A percentile compares a stretch with the other conserved stretches of the same genome.
Evolutionary conservation across 2,329 filamentous ascomycete genomes (phyloP).

Genomic region (Dactylellina haptotyla): DNA sequence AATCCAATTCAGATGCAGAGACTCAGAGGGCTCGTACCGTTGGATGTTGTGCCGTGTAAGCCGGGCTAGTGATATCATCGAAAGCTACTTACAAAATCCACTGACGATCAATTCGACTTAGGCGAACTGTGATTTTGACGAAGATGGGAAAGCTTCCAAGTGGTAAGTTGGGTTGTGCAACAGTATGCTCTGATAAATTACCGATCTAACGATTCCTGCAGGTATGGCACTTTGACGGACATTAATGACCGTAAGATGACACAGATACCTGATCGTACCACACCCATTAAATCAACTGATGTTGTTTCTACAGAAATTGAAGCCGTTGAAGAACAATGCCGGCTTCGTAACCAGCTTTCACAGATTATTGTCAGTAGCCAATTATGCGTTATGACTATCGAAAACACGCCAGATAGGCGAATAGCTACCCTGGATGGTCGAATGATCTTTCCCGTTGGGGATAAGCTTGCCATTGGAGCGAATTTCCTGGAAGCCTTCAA

Average conservation of each 20-base stretch:
- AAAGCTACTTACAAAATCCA: background rate
- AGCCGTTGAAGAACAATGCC: slow-evolving; percentile 43
- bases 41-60: slow-evolving; percentile 78
- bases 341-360: slow-evolving; percentile 29
- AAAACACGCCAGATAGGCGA: slow-evolving; percentile 45
- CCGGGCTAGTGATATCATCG: background rate
- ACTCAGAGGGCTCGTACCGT: slow-evolving; percentile 75
- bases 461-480: slow-evolving; percentile 41
- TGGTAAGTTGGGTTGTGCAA: slow-evolving; percentile 28
- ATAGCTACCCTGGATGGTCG: slow-evolving; percentile 38
- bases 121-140: slow-evolving; percentile 38
- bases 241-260: slow-evolving; percentile 47
- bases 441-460: slow-evolving; percentile 48
- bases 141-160: slow-evolving; percentile 20
- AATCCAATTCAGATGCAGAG: slow-evolving; percentile 76
- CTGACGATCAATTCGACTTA: slow-evolving; percentile 9
- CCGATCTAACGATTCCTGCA: slow-evolving; percentile 8
- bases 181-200: background rate
- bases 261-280: background rate
- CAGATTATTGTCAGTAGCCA: slow-evolving; percentile 41
- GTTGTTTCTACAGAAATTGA: slow-evolving; percentile 36
- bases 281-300: background rate
- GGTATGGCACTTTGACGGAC: slow-evolving; percentile 51
- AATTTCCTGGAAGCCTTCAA: slow-evolving; percentile 50
- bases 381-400: slow-evolving; percentile 50